These are phyloP conservation scores for Exidia glandulosa DNA, from an alignment of 768 basidiomycete species.

Conservation along the genomic window DNA sequence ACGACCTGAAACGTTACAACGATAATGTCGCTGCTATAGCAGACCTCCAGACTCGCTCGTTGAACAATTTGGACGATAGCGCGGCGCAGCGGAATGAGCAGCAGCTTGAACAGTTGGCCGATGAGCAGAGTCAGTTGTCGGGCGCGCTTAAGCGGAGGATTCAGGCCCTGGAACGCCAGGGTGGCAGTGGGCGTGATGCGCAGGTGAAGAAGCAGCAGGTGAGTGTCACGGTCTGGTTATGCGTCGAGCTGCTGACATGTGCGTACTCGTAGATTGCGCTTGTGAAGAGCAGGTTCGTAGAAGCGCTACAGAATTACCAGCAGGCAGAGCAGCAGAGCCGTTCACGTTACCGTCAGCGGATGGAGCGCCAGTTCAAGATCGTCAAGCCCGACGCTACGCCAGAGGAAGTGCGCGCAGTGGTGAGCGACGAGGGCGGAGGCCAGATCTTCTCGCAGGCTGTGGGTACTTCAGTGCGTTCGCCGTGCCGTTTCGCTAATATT, in stretches of 20 bases:
- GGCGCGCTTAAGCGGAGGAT: slow-evolving; percentile 49
- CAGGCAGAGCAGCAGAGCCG: slow-evolving; percentile 15
- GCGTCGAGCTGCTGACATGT: too few relatives aligned
- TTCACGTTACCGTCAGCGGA: slow-evolving; percentile 11
- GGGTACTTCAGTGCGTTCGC: slow-evolving; percentile 6
- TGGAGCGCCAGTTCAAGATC: slow-evolving; percentile 21
- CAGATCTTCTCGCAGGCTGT: slow-evolving; percentile 75
- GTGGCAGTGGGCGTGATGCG: slow-evolving; percentile 51
- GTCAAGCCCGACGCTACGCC: slow-evolving; percentile 48
- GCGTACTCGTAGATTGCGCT: slow-evolving; percentile 51
- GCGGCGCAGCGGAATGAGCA: slow-evolving; percentile 48
- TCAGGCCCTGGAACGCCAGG: slow-evolving; percentile 46
- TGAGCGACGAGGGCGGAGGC: slow-evolving; percentile 56
- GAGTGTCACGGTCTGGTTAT: too few relatives aligned
- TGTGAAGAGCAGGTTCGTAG: slow-evolving; percentile 12
- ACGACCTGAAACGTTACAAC: slow-evolving; percentile 54
- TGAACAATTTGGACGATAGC: slow-evolving; percentile 67
- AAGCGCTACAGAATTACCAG: slow-evolving; percentile 19
- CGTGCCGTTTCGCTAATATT: background rate
- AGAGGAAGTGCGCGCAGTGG: slow-evolving; percentile 66
- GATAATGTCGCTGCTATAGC: slow-evolving; percentile 57
- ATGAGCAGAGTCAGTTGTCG: slow-evolving; percentile 48
- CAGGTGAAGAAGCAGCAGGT: slow-evolving; percentile 66
- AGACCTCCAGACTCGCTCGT: slow-evolving; percentile 61
- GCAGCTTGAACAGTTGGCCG: slow-evolving; percentile 45